A percentile compares a stretch with the other conserved stretches of the same genome.
These are phyloP conservation scores for Erythrophleum fordii DNA, from an alignment of 306 rosid genomes.

Conservation along the genomic window DNA sequence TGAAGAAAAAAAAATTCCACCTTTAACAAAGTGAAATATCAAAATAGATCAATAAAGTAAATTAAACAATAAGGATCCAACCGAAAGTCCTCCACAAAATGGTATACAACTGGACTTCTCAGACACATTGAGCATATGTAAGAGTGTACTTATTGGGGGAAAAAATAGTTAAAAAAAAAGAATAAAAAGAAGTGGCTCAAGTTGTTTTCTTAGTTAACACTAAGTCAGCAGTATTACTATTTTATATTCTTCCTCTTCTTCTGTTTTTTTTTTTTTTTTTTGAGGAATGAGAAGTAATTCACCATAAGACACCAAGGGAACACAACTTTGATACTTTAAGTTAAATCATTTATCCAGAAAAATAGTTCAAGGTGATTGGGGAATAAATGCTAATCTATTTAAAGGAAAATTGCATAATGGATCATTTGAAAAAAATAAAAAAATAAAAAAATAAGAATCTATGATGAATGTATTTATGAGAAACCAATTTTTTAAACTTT, in stretches of 20 bases:
- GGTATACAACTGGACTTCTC: background rate
- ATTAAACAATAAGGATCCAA: no score
- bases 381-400: no score
- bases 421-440: no score
- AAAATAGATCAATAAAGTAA: background rate
- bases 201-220: background rate
- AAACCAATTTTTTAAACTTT: no score
- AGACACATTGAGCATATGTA: background rate
- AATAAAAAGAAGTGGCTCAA: background rate
- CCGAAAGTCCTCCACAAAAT: background rate
- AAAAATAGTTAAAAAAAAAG: background rate
- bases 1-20: background rate
- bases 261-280: no score
- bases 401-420: no score
- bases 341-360: background rate
- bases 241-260: background rate
- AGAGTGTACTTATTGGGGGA: background rate
- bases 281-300: background rate
- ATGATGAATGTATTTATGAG: background rate
- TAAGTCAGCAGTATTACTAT: background rate
- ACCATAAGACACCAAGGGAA: background rate
- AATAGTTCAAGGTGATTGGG: no score
- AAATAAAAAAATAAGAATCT: no score
- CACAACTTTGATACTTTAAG: background rate
- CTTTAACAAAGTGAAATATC: background rate